phyloP scores from a whole-genome alignment of 768 basidiomycete species.

The Tricholomella constricta region DNA sequence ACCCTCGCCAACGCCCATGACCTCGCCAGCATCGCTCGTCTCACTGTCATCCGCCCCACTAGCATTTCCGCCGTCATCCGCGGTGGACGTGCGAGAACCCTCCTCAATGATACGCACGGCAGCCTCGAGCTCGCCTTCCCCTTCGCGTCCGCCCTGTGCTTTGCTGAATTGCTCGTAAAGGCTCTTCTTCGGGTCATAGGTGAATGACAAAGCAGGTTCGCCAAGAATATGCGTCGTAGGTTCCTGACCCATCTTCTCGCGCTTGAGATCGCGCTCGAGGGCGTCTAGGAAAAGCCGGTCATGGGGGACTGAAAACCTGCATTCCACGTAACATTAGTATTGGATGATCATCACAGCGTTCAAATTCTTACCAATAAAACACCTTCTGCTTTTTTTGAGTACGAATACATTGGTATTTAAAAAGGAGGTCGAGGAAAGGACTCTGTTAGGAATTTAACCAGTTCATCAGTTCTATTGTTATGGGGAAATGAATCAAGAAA shows the following conservation, averaged over 20 bases:
- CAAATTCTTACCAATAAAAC: constrained; percentile 80
- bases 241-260: constrained; percentile 89
- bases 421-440: constrained; percentile 88
- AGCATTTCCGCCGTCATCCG: constrained; percentile 19
- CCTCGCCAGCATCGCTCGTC: constrained; percentile 23
- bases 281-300: constrained; percentile 97
- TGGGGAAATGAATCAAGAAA: background rate
- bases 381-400: constrained; percentile 99
- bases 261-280: constrained; percentile 92
- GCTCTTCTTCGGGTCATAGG: constrained; percentile 82
- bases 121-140: constrained; percentile 41
- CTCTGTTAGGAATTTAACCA: constrained; percentile 53
- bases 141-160: constrained; percentile 41
- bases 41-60: constrained; percentile 28
- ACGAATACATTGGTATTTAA: constrained; percentile 96
- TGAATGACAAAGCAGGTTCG: constrained; percentile 88
- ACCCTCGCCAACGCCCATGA: constrained; percentile 22
- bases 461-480: background rate
- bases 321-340: background rate
- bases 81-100: constrained; percentile 10
- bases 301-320: constrained; percentile 95
- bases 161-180: constrained; percentile 87
- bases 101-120: constrained; percentile 36
- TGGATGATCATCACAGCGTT: too few relatives aligned
- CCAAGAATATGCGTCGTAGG: constrained; percentile 72